A percentile compares a stretch with the other conserved stretches of the same genome.
These are phyloP conservation scores for Colletotrichum godetiae DNA, from an alignment of 2,329 filamentous ascomycete genomes.

Conservation along the genomic window DNA sequence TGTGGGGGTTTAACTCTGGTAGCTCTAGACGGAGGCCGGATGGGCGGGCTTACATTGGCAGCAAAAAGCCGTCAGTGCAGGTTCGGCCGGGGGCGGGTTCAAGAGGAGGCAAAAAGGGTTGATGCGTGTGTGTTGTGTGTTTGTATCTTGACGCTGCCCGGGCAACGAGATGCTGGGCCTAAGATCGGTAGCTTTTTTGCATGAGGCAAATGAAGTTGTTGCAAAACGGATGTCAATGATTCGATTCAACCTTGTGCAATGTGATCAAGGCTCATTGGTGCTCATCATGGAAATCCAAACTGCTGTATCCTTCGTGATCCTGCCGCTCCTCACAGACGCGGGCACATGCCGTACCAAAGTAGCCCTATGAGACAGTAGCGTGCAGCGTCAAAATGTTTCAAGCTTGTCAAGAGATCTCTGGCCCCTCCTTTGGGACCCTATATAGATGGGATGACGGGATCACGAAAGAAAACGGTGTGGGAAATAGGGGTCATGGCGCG, in stretches of 20 bases:
- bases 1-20: constrained; percentile 24
- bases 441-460: no score
- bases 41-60: background rate
- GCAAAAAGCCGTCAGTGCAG: background rate
- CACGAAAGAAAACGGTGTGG: no score
- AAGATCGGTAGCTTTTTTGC: background rate
- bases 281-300: no score
- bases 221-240: background rate
- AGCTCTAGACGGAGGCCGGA: constrained; percentile 2
- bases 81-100: no score
- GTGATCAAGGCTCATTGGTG: background rate
- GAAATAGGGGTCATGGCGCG: no score
- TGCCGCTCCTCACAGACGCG: no score
- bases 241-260: background rate
- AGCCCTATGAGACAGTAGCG: no score
- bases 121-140: background rate
- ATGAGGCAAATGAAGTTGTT: background rate
- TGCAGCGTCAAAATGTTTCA: no score
- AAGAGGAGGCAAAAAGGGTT: background rate
- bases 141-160: background rate
- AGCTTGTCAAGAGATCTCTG: no score
- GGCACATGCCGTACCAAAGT: no score
- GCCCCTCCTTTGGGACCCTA: no score
- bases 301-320: no score
- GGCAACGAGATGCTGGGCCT: background rate